Evolutionary conservation across 2,329 filamentous ascomycete genomes (phyloP).

Genomic region (Fusarium fracticaudum): DNA sequence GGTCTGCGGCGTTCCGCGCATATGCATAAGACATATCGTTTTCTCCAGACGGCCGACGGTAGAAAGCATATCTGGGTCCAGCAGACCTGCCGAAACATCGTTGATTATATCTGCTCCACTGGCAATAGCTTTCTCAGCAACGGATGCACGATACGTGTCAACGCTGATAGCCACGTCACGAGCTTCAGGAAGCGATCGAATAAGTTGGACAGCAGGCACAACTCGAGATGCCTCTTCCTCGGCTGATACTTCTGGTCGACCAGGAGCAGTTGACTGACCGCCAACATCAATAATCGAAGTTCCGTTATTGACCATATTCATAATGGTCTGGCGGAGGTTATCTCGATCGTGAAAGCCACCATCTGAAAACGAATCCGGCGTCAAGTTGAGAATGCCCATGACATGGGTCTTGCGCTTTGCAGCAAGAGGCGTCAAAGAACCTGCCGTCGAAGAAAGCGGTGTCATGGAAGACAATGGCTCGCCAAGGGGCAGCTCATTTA

Average conservation of each 20-base stretch:
- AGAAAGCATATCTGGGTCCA: conserved; percentile 84
- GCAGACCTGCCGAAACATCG: conserved; percentile 84
- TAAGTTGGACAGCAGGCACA: conserved; percentile 78
- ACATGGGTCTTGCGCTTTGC: conserved; percentile 73
- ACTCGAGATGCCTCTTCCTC: conserved; percentile 82
- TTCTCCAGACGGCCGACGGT: conserved; percentile 81
- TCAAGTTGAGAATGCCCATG: conserved; percentile 96
- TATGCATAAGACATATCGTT: conserved; percentile 89
- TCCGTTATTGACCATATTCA: conserved; percentile 71
- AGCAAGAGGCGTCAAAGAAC: conserved; percentile 67
- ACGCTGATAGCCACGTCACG: conserved; percentile 79
- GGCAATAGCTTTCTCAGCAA: conserved; percentile 78
- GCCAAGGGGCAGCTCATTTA: conserved; percentile 65
- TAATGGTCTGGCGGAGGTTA: conserved; percentile 68
- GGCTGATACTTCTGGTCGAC: conserved; percentile 72
- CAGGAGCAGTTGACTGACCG: conserved; percentile 90
- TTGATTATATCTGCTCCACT: conserved; percentile 94
- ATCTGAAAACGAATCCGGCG: conserved; percentile 97
- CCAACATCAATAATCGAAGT: conserved; percentile 91
- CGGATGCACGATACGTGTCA: conserved; percentile 89
- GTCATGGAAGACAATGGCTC: conserved; percentile 67
- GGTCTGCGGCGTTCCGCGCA: conserved; percentile 85
- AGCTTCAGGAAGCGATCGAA: conserved; percentile 73
- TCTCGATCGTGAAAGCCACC: conserved; percentile 71
- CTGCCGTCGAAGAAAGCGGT: conserved; percentile 57